Evolutionary conservation across 2,329 filamentous ascomycete species (phyloP).

Genomic region (Penicillium frequentans): DNA sequence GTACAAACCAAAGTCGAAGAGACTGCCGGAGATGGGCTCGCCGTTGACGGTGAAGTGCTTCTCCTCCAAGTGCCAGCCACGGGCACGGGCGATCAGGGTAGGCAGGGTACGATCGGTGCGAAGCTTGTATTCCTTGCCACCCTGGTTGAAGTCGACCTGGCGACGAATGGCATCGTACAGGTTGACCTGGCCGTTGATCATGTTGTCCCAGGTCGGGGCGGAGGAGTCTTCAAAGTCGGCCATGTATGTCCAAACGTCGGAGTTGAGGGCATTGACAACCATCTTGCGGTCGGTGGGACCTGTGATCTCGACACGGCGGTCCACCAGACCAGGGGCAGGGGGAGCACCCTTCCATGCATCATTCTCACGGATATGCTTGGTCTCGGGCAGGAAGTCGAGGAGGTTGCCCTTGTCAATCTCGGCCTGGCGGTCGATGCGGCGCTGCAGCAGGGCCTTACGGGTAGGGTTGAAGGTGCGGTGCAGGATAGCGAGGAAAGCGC

Average conservation of each 20-base stretch:
- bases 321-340: conserved; percentile 87
- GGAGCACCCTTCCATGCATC: conserved; percentile 89
- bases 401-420: conserved; percentile 88
- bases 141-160: conserved; percentile 95
- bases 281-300: conserved; percentile 98
- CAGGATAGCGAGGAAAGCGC: conserved; percentile 88
- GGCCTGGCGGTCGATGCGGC: conserved; percentile 80
- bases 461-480: conserved; percentile 92
- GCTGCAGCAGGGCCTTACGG: conserved; percentile 84
- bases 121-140: conserved; percentile 94
- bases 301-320: conserved; percentile 94
- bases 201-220: conserved; percentile 98
- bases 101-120: conserved; percentile 83
- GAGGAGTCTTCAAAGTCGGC: conserved; percentile 97
- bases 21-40: conserved; percentile 84
- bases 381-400: conserved; percentile 94
- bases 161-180: conserved; percentile 92
- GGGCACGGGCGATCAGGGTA: conserved; percentile 88
- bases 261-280: conserved; percentile 96
- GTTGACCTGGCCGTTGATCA: conserved; percentile 98
- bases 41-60: conserved; percentile 96
- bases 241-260: conserved; percentile 98
- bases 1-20: conserved; percentile 98
- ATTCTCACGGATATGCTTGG: conserved; percentile 91
- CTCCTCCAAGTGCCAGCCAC: conserved; percentile 98